Conservation (phyloP, 139 green algal species). For the Mychonastes homosphaera region DNA sequence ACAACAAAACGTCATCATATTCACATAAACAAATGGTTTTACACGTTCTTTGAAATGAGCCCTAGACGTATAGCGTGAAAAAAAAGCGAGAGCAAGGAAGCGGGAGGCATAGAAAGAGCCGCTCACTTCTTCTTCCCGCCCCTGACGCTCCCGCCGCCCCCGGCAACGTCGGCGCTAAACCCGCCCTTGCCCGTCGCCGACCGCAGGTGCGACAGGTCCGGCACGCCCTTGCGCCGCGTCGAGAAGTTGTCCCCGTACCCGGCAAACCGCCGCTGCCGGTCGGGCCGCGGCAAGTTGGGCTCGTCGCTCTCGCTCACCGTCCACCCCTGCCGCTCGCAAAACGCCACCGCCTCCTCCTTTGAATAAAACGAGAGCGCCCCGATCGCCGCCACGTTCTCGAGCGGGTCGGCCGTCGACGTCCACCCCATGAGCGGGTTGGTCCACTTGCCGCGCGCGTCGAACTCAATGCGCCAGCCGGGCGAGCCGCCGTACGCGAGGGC, state of each 20-base stretch:
- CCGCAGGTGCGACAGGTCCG: slow-evolving; percentile 25
- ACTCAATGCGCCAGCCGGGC: slow-evolving; percentile 65
- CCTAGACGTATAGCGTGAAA: no score
- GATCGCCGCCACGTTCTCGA: slow-evolving; percentile 60
- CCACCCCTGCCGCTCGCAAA: slow-evolving; percentile 58
- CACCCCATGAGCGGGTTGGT: slow-evolving; percentile 94
- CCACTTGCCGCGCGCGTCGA: slow-evolving; percentile 68
- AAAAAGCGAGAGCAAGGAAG: no score
- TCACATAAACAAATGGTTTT: no score
- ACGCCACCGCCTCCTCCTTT: slow-evolving; percentile 60
- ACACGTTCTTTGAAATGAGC: no score
- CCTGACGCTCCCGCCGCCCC: no score
- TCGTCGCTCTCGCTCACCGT: slow-evolving; percentile 40
- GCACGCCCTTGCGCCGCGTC: slow-evolving; percentile 28
- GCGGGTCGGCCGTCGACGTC: slow-evolving; percentile 85
- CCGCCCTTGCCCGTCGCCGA: no score
- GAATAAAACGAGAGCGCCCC: slow-evolving; percentile 48
- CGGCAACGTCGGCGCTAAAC: no score
- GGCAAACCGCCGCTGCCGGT: slow-evolving; percentile 49
- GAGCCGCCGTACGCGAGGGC: slow-evolving; percentile 29
- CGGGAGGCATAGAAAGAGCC: no score
- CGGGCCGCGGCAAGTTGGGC: slow-evolving; percentile 28
- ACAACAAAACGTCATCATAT: no score
- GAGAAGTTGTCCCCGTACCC: slow-evolving; percentile 74
- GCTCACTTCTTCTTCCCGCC: no score